Conservation (phyloP, 1,139 yeast genomes). For the Diutina scorzettiae region DNA sequence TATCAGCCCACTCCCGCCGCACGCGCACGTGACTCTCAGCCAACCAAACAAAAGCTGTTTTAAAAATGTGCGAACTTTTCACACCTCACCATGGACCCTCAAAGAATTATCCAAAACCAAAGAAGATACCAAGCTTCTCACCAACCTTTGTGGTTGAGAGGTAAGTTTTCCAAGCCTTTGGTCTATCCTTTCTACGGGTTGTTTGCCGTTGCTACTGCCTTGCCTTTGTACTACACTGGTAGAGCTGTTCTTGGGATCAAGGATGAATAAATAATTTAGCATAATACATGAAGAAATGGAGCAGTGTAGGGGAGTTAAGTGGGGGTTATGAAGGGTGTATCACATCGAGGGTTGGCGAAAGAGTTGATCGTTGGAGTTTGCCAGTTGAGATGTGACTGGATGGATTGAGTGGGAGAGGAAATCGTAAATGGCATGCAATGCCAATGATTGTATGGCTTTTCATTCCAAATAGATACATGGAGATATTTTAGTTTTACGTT, state of each 20-base stretch:
- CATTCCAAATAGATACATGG: too few species aligned
- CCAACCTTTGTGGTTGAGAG: slow-evolving; percentile 69
- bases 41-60: slow-evolving; percentile 1
- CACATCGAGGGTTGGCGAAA: too few species aligned
- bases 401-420: too few species aligned
- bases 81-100: slow-evolving; percentile 35
- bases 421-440: too few species aligned
- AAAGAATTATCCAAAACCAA: slow-evolving; percentile 65
- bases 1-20: too few species aligned
- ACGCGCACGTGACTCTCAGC: not conserved
- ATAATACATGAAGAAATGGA: too few species aligned
- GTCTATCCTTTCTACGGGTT: slow-evolving; percentile 86
- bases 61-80: not conserved
- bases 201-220: slow-evolving; percentile 60
- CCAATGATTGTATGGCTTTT: too few species aligned
- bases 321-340: too few species aligned
- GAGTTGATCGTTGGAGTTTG: too few species aligned
- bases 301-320: too few species aligned
- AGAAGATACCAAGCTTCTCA: slow-evolving; percentile 60
- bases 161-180: slow-evolving; percentile 61
- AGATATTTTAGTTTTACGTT: too few species aligned
- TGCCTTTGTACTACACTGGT: slow-evolving; percentile 65
- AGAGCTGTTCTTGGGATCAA: slow-evolving; percentile 69
- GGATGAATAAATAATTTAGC: slow-evolving; percentile 26
- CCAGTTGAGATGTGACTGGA: too few species aligned